A percentile compares a stretch with the other conserved stretches of the same genome.
Evolutionary conservation across 73 alveolate species (phyloP).

Genomic region (Effrenium voratum): DNA sequence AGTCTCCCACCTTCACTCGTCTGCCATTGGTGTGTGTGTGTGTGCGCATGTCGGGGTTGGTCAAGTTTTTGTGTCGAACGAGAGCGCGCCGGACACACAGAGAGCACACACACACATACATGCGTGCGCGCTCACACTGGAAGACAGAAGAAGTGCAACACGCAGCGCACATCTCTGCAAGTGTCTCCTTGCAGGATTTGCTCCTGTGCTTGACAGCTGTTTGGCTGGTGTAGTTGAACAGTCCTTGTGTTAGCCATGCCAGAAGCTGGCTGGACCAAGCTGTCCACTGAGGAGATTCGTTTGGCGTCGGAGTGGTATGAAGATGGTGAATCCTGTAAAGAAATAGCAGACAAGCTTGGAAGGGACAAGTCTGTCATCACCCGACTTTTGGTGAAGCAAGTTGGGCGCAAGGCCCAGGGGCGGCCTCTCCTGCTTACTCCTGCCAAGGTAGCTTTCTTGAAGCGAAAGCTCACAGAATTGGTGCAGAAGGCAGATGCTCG

Average conservation of each 20-base stretch:
- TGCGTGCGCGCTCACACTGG: too few species aligned
- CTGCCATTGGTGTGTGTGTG: too few species aligned
- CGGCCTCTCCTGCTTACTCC: background rate
- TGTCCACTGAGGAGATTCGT: constrained; percentile 6
- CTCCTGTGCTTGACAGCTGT: too few species aligned
- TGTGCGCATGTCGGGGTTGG: too few species aligned
- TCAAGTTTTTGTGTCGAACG: too few species aligned
- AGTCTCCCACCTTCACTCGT: too few species aligned
- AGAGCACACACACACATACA: too few species aligned
- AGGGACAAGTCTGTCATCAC: constrained; percentile 8
- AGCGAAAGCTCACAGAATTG: background rate
- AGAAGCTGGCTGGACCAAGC: background rate
- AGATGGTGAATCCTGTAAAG: background rate
- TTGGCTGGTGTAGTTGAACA: too few species aligned
- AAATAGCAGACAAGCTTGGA: constrained; percentile 15
- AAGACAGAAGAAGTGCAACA: too few species aligned
- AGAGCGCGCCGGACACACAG: too few species aligned
- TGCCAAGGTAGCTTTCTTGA: background rate
- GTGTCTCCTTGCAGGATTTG: too few species aligned
- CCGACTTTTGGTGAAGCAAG: background rate
- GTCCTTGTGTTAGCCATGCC: background rate
- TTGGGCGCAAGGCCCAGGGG: background rate
- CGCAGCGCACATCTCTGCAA: too few species aligned
- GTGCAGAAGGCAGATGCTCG: background rate
- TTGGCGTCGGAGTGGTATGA: constrained; percentile 5